Evolutionary conservation across 1,284 basidiomycete species (phyloP), one percentile per base, ranked within the genome.

Genomic region (Rhodofomes roseus): DNA sequence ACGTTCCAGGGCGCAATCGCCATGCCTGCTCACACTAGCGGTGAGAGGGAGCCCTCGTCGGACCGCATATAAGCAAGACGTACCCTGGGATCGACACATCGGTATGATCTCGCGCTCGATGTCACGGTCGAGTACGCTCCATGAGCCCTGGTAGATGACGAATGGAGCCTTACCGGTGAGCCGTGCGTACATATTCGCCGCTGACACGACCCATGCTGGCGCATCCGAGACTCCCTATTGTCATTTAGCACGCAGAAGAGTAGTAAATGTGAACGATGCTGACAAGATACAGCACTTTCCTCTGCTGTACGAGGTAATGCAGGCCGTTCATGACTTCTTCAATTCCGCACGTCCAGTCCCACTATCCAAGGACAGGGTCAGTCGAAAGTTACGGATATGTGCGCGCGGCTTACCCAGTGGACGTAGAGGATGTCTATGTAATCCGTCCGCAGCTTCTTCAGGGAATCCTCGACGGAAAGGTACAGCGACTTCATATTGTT

Each of bases 381-480:
- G 20, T 31, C 16, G 14, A 6, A 1, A n/a, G 8, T 8, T n/a
- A 22, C 20, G 40, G 4, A 7, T 25, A 5, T 11, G 12, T 22
- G 14, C 34, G 31, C 6, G 11, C 11, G 37, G 51, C 63, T 18
- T 48, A 63, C 64, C 74, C 77, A 82, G 68, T 84, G 83, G 14
- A 84, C 67, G 68, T 84, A 85, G 36, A 81, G 66, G 22, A 82
- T 73, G 62, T 83, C 81, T 64, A 83, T 77, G 63, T 84, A 87
- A 39, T 69, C 65, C 16, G 85, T 86, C 25, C 82, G 76, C 8
- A 86, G 76, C 64, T 84, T 85, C 69, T 81, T 80, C 58, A 86
- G 74, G 23, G 80, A 81, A 2, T 68, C 77, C 31, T 75, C 72
- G 46, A 84, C 71, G 48, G 77, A 77, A 37, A 79, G 44, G 57